Percentiles rank a stretch among this genome's conserved stretches.
Evolutionary conservation across 257 asterid species (phyloP).

Genomic region (Solanum okadae): DNA sequence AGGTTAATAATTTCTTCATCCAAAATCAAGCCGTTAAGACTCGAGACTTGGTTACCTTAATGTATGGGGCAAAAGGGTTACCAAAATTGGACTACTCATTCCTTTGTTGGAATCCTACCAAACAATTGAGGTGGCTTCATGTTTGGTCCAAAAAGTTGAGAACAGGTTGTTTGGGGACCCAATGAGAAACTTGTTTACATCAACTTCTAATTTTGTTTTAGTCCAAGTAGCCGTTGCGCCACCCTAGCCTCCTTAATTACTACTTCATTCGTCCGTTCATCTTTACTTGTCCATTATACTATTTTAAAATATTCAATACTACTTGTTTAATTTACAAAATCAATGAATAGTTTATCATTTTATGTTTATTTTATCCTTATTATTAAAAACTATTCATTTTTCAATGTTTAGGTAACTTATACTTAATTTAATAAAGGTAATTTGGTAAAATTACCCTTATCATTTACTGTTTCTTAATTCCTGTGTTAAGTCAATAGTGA

Average conservation of each 20-base stretch:
- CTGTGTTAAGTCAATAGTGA: no score
- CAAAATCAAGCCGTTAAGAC: background rate
- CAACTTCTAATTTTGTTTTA: background rate
- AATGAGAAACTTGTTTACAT: background rate
- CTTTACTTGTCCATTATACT: rapidly evolving
- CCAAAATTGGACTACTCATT: background rate
- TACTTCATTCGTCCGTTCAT: rapidly evolving
- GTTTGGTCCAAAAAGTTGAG: background rate
- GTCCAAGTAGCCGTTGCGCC: slow-evolving; percentile 77
- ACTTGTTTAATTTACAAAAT: no score
- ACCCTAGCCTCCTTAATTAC: background rate
- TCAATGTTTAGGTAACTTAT: no score
- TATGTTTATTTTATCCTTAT: no score
- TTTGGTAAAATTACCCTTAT: no score
- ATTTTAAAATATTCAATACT: no score
- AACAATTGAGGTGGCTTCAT: background rate
- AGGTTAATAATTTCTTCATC: background rate
- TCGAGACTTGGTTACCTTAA: background rate
- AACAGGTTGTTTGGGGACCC: background rate
- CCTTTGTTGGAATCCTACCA: background rate
- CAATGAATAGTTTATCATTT: no score
- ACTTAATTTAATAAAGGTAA: no score
- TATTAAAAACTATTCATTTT: no score
- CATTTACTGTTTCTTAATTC: no score
- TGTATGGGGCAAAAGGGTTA: background rate